Conservation (phyloP, 2,329 filamentous ascomycete genomes). For the Penicillium sp. region DNA sequence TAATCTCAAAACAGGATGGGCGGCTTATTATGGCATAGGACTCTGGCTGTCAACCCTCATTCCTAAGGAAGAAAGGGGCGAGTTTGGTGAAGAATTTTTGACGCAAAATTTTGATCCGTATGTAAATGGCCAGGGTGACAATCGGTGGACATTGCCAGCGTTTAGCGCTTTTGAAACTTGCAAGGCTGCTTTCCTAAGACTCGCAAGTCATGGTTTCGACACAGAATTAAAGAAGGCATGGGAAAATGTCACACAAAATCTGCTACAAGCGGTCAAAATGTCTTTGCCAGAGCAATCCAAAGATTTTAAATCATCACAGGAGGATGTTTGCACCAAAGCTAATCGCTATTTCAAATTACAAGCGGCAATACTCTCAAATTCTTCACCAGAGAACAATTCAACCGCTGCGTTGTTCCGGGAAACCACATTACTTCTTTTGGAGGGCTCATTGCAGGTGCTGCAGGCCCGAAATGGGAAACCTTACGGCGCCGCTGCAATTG, state of each 20-base stretch:
- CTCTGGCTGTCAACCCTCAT: slow-evolving; percentile 50
- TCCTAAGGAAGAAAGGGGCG: slow-evolving; percentile 39
- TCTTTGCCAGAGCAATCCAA: slow-evolving; percentile 80
- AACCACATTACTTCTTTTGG: slow-evolving; percentile 37
- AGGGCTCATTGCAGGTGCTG: slow-evolving; percentile 48
- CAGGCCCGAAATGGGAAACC: slow-evolving; percentile 59
- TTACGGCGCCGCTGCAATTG: slow-evolving; percentile 58
- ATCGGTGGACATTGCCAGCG: slow-evolving; percentile 26
- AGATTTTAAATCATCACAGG: slow-evolving; percentile 70
- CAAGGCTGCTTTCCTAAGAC: slow-evolving; percentile 32
- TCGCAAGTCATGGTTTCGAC: slow-evolving; percentile 42
- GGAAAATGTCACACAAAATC: slow-evolving; percentile 55
- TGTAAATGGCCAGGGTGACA: slow-evolving; percentile 39
- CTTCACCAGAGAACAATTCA: slow-evolving; percentile 19
- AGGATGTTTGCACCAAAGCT: slow-evolving; percentile 61
- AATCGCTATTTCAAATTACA: slow-evolving; percentile 64
- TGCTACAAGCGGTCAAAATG: slow-evolving; percentile 65
- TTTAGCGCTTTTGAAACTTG: slow-evolving; percentile 47
- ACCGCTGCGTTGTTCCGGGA: slow-evolving; percentile 34
- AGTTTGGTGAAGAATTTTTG: slow-evolving; percentile 46
- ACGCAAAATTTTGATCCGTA: slow-evolving; percentile 54
- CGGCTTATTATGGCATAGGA: slow-evolving; percentile 65
- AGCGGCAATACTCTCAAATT: slow-evolving; percentile 31
- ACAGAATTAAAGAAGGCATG: slow-evolving; percentile 57
- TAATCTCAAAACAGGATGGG: slow-evolving; percentile 68